Conservation (phyloP, 2,329 filamentous ascomycete genomes). For the Colletotrichum sojae region DNA sequence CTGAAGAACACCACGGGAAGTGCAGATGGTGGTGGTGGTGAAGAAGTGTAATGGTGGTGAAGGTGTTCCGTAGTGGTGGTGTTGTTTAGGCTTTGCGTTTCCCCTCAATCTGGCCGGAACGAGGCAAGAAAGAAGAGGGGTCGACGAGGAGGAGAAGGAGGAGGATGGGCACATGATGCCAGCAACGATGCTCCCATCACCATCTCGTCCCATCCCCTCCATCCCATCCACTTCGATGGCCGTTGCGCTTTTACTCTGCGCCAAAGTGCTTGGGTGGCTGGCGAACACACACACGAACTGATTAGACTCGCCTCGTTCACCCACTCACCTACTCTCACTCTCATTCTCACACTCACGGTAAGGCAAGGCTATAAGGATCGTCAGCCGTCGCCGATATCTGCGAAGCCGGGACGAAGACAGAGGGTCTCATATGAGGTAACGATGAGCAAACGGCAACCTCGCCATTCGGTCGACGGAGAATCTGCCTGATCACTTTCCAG, state of each 20-base stretch:
- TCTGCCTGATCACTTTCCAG: too few species aligned
- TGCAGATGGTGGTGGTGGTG: slow-evolving; percentile 9
- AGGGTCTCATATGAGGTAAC: slow-evolving; percentile 8
- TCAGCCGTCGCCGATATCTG: background rate
- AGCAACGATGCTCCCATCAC: too few species aligned
- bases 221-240: too few species aligned
- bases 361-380: background rate
- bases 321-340: too few species aligned
- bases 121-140: background rate
- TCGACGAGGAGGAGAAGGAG: too few species aligned
- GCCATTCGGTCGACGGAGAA: background rate
- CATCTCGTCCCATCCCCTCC: too few species aligned
- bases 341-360: background rate
- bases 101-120: background rate
- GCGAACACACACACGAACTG: background rate
- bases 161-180: too few species aligned
- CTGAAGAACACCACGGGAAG: background rate
- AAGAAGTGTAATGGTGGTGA: too few species aligned
- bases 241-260: too few species aligned
- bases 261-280: background rate
- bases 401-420: slow-evolving; percentile 1
- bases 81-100: slow-evolving; percentile 22
- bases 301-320: too few species aligned
- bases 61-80: background rate
- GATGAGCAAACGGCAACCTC: slow-evolving; percentile 18